A percentile compares a stretch with the other conserved stretches of the same genome.
Evolutionary conservation across 352 stramenopile species (phyloP).

Genomic region (Pythium insidiosum): DNA sequence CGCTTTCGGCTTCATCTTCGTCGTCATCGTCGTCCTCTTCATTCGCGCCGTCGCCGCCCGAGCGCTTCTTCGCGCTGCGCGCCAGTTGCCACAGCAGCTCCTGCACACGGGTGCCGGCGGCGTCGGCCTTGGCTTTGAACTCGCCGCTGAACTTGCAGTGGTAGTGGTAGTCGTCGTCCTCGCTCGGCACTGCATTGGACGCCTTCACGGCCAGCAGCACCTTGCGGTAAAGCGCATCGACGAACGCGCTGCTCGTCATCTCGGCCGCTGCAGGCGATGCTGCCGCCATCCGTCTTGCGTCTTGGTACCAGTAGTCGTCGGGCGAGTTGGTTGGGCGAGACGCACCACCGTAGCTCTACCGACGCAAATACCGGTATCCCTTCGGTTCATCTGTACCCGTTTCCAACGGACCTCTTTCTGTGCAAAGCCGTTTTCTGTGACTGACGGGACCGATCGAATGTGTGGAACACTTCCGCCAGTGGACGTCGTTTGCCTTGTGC

Average conservation of each 20-base stretch:
- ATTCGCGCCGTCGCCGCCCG: conserved; percentile 12
- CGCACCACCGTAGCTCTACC: too few relatives aligned
- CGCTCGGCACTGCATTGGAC: conserved; percentile 64
- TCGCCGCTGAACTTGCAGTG: conserved; percentile 65
- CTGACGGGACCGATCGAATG: too few relatives aligned
- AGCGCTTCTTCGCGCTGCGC: conserved; percentile 6
- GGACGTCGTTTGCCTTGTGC: too few relatives aligned
- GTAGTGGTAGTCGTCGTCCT: conserved; percentile 83
- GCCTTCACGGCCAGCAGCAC: conserved; percentile 75
- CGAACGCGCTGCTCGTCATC: conserved; percentile 20
- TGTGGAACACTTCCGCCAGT: too few relatives aligned
- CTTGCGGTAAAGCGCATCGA: conserved; percentile 63
- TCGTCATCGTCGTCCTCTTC: conserved; percentile 38
- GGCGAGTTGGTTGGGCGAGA: background rate
- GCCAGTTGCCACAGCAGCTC: conserved; percentile 42
- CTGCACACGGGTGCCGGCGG: conserved; percentile 30
- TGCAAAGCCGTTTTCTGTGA: too few relatives aligned
- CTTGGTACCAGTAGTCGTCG: background rate
- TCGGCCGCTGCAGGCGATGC: conserved; percentile 14
- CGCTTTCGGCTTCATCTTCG: conserved; percentile 23
- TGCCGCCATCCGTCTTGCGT: background rate
- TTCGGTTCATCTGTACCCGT: conserved; percentile 17
- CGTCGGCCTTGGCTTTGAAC: conserved; percentile 31
- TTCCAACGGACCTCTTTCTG: conserved; percentile 5
- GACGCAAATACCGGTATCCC: background rate